Evolutionary conservation across 2,329 filamentous ascomycete genomes (phyloP), one percentile per base, ranked within the genome.

Genomic region (Paecilomyces niveus): DNA sequence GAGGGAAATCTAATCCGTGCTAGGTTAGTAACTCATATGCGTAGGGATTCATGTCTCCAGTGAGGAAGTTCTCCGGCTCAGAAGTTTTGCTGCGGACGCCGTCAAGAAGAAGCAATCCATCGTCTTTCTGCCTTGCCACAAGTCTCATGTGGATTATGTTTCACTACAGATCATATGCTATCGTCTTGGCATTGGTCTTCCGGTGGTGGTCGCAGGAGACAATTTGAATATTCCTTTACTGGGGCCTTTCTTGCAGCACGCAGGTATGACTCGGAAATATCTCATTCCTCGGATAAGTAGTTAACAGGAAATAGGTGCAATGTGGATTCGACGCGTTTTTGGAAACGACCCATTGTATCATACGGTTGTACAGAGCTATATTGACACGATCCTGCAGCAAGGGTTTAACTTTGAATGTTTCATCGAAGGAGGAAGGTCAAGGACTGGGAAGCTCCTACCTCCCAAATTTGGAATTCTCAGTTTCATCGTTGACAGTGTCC

Each of bases 391-490:
- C 51, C 80, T 99, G 2, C 90, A 94, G 68, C 87, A 90, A 63
- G 94, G 94, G 0, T 96, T 88, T 75, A 97, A 99, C 71, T 85
- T 99, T 54, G 93, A 97, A 73, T 99, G 94, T 73, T 99, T 99
- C 67, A 95, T 99, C 59, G 94, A 99, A 76, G 94, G 94, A 15
- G 92, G 93, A 1, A 84, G 94, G 18, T 97, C 92, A 32, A 82
- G 94, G 55, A 99, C 93, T 0, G 94, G 94, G 29, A 99, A 99
- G 76, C 83, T 99, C 2, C 75, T 99, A 11, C 88, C 92, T 2
- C 94, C 94, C 0, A 97, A 97, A 70, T 97, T 97, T 64, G 94
- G 94, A 9, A 97, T 99, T 59, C 78, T 99, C 29, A 90, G 86
- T 68, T 99, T 97, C 67, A 84, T 97, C 45, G 78, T 99, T 18